Percentiles rank a stretch among this genome's conserved stretches.
These are phyloP conservation scores for Coelastrella sp. DNA, from an alignment of 139 green algal species.

Conservation along the genomic window DNA sequence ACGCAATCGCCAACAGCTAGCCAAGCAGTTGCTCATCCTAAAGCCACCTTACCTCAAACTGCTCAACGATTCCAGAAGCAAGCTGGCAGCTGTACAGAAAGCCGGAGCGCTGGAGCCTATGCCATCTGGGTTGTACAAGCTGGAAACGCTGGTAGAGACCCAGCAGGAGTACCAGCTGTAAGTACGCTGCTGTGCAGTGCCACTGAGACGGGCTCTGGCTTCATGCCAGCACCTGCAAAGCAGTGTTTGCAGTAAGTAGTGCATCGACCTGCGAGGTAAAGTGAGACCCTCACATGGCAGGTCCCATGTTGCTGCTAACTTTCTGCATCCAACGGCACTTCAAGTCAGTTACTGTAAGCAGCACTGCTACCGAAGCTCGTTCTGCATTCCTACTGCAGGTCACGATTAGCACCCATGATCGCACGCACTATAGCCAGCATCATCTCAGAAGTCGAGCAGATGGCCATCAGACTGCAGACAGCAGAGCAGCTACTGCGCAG, in stretches of 20 bases:
- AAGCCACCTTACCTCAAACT: slow-evolving; percentile 2
- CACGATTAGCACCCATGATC: slow-evolving; percentile 26
- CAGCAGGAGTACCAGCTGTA: slow-evolving; percentile 46
- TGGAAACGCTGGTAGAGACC: slow-evolving; percentile 12
- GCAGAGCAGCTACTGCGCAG: slow-evolving; percentile 3
- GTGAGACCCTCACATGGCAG: no score
- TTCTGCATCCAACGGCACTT: no score
- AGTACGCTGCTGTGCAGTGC: no score
- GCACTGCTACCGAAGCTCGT: no score
- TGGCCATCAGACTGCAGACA: slow-evolving; percentile 9
- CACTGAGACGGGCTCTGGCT: no score
- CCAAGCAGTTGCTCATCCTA: slow-evolving; percentile 32
- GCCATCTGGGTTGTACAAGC: not conserved
- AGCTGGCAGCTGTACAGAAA: not conserved
- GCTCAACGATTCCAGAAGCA: slow-evolving; percentile 12
- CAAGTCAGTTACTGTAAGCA: no score
- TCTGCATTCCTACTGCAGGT: not conserved
- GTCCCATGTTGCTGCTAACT: no score
- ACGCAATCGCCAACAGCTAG: not conserved
- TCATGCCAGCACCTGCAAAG: no score
- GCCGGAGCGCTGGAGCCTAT: not conserved
- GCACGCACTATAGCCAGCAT: slow-evolving; percentile 12
- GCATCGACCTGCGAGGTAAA: no score
- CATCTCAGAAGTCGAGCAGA: not conserved
- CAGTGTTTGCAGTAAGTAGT: no score